phyloP scores from a whole-genome alignment of 768 basidiomycete genomes.

The Lactifluus subvellereus region DNA sequence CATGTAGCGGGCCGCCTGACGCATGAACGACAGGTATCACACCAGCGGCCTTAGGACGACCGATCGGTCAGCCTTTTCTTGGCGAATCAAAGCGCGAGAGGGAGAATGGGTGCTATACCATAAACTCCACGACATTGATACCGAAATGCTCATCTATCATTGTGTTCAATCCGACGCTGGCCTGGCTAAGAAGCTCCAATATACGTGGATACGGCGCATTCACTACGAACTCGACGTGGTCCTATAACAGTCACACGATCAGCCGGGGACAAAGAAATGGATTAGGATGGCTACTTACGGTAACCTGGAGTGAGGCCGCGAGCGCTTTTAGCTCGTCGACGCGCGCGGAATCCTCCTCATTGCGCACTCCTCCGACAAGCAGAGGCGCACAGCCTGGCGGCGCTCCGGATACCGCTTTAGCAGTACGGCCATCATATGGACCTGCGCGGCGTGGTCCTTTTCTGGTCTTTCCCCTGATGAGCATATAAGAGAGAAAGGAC shows the following conservation, averaged over 20 bases:
- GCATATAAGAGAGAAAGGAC: neutral
- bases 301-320: constrained; percentile 56
- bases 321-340: constrained; percentile 55
- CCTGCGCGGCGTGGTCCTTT: constrained; percentile 84
- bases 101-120: constrained; percentile 48
- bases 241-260: constrained; percentile 35
- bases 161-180: constrained; percentile 85
- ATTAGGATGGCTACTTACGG: constrained; percentile 38
- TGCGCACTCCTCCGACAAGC: constrained; percentile 82
- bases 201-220: constrained; percentile 77
- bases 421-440: constrained; percentile 61
- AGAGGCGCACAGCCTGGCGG: constrained; percentile 44
- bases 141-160: constrained; percentile 99
- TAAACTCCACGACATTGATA: constrained; percentile 95
- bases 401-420: constrained; percentile 57
- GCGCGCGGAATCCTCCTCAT: constrained; percentile 64
- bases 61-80: neutral
- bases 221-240: constrained; percentile 67
- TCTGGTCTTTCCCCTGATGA: constrained; percentile 60
- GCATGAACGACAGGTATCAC: constrained; percentile 89
- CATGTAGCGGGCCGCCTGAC: constrained; percentile 85
- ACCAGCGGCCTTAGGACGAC: constrained; percentile 70
- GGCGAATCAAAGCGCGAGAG: neutral
- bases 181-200: constrained; percentile 60
- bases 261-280: neutral